Evolutionary conservation across 116 monocot species (phyloP), one percentile per base, ranked within the genome.

Genomic region (Zostera marina): DNA sequence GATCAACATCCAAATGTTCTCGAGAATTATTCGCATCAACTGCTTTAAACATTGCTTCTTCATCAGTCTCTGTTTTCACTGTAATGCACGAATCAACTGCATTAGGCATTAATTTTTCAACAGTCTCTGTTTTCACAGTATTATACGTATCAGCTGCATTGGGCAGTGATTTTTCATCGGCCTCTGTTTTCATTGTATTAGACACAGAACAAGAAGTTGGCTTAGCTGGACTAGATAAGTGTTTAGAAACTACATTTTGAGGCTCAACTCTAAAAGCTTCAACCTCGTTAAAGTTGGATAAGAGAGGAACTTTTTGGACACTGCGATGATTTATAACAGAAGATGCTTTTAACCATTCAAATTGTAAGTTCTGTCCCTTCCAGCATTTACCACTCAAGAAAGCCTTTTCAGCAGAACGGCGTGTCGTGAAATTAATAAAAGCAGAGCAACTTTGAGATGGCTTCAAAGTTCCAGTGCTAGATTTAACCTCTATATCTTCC

Each of bases 341-440:
- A 54, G 60, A 46, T 14, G 67, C 54, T 25, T 25, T 69, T 16
- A 80, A 4, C 96, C 96, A 98, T 16, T 54, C 57, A 62, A 98
- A 85, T 54, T 65, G 68, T 54, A 98, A 67, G 68, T 23, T 77
- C 32, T 85, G 82, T n/a, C 85, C 90, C 75, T 82, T 71, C 79
- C 80, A 85, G 42, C 46, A 74, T 65, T 70, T 78, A 32, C 77
- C 90, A 66, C 42, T 40, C 53, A 63, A 52, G 73, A 78, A 98
- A 44, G 90, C 96, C 56, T 61, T 85, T 66, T 83, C 83, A 62
- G 96, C 90, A 64, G 81, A 82, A 41, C 66, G 72, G 21, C 76
- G 68, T 21, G 77, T 76, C 8, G 73, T 58, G 72, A 79, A 98
- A 47, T 66, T 78, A 59, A 98, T 54, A 66, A 25, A 8, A 47